Percentiles rank a stretch among this genome's conserved stretches.
phyloP scores from a whole-genome alignment of 1,284 basidiomycete species.

The Tetrapyrgos nigripes region DNA sequence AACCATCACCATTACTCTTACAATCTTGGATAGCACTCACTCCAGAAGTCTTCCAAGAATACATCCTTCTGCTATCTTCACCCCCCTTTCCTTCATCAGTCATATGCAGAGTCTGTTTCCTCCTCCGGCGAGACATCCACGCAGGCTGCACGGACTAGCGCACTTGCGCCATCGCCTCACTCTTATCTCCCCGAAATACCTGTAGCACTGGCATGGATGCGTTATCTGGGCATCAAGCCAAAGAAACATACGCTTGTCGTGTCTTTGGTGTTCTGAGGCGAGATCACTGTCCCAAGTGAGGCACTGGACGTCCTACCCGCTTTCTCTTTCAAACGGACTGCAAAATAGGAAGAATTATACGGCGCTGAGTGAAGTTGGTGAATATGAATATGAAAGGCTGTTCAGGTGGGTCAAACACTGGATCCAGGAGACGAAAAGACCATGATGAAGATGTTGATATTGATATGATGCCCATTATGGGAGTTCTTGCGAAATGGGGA shows the following conservation, averaged over 20 bases:
- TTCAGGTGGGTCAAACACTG: not conserved
- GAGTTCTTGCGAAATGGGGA: not conserved
- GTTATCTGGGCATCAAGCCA: conserved; percentile 60
- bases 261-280: conserved; percentile 74
- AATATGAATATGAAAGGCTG: not conserved
- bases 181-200: conserved; percentile 56
- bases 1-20: not conserved
- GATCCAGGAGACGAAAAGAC: not conserved
- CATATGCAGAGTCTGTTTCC: not conserved
- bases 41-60: conserved; percentile 6
- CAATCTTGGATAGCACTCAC: not conserved
- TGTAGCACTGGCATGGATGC: conserved; percentile 82
- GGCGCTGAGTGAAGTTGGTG: not conserved
- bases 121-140: not conserved
- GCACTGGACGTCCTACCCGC: not conserved
- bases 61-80: conserved; percentile 9
- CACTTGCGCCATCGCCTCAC: not conserved
- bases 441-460: not conserved
- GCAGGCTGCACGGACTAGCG: not conserved
- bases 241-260: conserved; percentile 60
- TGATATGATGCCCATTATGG: not conserved
- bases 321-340: not conserved
- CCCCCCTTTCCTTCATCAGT: not conserved
- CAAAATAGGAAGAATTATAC: no score
- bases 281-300: conserved; percentile 39